These are phyloP conservation scores for Vigna radiata DNA, from an alignment of 306 rosid genomes.

Conservation along the genomic window DNA sequence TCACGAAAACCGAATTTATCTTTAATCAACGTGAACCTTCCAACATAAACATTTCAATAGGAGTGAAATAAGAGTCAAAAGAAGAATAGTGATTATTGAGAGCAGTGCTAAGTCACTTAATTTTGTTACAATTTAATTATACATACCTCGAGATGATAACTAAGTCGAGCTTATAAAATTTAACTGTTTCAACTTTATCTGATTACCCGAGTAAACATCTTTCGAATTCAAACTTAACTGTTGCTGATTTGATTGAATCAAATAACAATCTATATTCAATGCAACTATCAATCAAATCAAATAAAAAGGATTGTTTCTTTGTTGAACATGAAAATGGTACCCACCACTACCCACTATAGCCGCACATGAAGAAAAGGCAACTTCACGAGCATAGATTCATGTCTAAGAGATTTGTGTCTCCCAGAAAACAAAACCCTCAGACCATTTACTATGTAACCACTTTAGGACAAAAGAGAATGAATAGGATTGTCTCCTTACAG, in stretches of 20 bases:
- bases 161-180: constrained; percentile 23
- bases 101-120: constrained; percentile 16
- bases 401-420: constrained; percentile 33
- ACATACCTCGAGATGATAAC: constrained; percentile 29
- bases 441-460: constrained; percentile 31
- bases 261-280: not conserved
- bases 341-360: constrained; percentile 39
- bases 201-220: not conserved
- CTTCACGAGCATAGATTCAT: constrained; percentile 40
- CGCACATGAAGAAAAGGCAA: constrained; percentile 46
- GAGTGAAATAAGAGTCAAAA: no score
- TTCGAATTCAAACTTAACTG: constrained; percentile 28
- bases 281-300: constrained; percentile 6
- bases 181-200: constrained; percentile 4
- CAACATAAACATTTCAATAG: no score
- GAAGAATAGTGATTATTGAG: constrained; percentile 14
- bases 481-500: constrained; percentile 36
- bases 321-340: constrained; percentile 38
- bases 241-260: constrained; percentile 36
- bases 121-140: not conserved
- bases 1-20: no score
- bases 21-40: no score
- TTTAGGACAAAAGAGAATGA: constrained; percentile 41
- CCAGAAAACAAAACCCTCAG: constrained; percentile 21
- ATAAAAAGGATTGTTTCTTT: constrained; percentile 6